Evolutionary conservation across 768 basidiomycete species (phyloP).

Genomic region (Pisolithus orientalis): DNA sequence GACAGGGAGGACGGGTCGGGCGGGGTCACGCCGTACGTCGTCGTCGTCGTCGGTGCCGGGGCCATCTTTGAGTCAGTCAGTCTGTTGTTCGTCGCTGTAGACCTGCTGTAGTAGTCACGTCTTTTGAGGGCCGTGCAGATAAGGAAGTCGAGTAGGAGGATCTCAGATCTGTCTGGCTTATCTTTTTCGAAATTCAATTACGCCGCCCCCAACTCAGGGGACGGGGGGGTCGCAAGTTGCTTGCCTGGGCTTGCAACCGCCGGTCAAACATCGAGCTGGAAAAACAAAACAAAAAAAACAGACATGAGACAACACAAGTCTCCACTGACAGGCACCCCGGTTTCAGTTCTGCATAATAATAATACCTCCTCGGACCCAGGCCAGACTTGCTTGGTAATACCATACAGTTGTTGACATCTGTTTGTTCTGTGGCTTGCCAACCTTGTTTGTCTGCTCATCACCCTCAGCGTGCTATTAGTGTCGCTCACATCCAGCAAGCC

Average conservation of each 20-base stretch:
- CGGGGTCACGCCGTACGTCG: constrained; percentile 2
- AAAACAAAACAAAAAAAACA: too few species aligned
- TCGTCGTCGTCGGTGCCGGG: not conserved
- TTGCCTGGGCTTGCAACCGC: too few species aligned
- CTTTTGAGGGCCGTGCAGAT: not conserved
- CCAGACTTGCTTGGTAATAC: not conserved
- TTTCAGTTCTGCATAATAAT: not conserved
- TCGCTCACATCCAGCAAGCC: constrained; percentile 34
- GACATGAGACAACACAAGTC: too few species aligned
- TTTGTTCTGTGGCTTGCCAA: constrained; percentile 29
- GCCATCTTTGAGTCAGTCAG: not conserved
- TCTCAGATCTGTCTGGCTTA: not conserved
- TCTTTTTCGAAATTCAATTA: not conserved
- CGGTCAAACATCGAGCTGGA: too few species aligned
- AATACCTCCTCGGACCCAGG: not conserved
- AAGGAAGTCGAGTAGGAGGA: not conserved
- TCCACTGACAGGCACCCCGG: not conserved
- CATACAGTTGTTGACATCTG: constrained; percentile 1
- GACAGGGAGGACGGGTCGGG: constrained; percentile 11
- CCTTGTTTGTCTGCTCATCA: constrained; percentile 12
- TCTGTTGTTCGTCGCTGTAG: constrained; percentile 1
- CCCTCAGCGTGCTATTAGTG: not conserved
- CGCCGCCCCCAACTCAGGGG: not conserved
- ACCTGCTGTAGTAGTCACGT: not conserved
- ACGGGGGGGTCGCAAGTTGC: too few species aligned